Conservation (phyloP, 495 filamentous ascomycete genomes). For the Pyrenula massariospora region DNA sequence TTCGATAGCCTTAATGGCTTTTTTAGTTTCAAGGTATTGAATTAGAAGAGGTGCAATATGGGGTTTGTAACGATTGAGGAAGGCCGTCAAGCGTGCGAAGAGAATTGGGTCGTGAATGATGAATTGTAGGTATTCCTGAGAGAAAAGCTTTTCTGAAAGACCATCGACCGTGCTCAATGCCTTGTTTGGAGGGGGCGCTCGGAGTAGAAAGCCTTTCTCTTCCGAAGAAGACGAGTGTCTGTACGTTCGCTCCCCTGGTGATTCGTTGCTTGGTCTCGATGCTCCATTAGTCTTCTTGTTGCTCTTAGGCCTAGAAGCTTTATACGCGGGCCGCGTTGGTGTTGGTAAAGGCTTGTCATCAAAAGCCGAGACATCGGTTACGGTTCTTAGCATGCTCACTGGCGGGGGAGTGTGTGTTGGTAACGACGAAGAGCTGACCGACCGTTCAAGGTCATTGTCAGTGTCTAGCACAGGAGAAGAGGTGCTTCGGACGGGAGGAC, state of each 20-base stretch:
- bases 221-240: not conserved
- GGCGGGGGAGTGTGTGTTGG: not conserved
- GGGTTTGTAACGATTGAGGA: slow-evolving; percentile 57
- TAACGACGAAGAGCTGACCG: not conserved
- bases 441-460: not conserved
- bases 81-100: slow-evolving; percentile 49
- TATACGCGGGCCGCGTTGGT: not conserved
- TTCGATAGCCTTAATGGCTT: slow-evolving; percentile 55
- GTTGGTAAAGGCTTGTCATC: not conserved
- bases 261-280: not conserved
- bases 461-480: not conserved
- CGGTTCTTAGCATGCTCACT: not conserved
- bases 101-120: slow-evolving; percentile 53
- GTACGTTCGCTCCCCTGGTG: not conserved
- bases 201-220: not conserved
- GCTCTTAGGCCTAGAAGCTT: not conserved
- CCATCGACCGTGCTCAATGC: slow-evolving; percentile 30
- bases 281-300: not conserved
- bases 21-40: slow-evolving; percentile 53
- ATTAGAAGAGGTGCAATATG: slow-evolving; percentile 55
- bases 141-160: slow-evolving; percentile 53
- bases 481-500: not conserved
- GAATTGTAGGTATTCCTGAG: slow-evolving; percentile 45
- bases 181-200: not conserved
- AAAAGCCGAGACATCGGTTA: not conserved